These are phyloP conservation scores for Fusarium succisae DNA, from an alignment of 2,329 filamentous ascomycete species.

Conservation along the genomic window DNA sequence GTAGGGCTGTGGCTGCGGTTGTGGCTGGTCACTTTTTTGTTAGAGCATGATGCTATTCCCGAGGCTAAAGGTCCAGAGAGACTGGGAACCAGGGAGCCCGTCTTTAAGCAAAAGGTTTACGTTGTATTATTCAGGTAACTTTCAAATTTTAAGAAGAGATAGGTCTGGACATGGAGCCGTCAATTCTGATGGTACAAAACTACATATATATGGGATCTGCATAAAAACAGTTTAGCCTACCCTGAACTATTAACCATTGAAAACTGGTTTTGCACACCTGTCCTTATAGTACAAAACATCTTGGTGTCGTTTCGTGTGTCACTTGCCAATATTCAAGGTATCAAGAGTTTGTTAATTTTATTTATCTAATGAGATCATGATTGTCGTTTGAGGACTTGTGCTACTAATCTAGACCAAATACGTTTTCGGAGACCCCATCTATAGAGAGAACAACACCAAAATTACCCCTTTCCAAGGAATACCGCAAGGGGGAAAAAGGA, in stretches of 20 bases:
- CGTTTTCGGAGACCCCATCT: no score
- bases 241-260: background rate
- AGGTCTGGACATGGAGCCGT: no score
- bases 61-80: no score
- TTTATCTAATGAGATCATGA: background rate
- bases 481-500: background rate
- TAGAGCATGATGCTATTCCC: background rate
- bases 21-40: background rate
- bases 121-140: background rate
- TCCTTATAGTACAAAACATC: no score
- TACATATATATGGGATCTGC: background rate
- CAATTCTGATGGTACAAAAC: background rate
- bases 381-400: background rate
- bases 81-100: no score
- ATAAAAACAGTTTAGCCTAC: background rate
- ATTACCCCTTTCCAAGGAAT: background rate
- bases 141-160: background rate
- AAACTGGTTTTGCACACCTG: background rate
- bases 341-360: no score
- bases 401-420: background rate
- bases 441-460: background rate
- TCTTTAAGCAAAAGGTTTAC: background rate
- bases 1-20: conserved; percentile 14
- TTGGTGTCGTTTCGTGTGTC: background rate
- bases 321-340: background rate